Percentiles rank a stretch among this genome's conserved stretches.
phyloP scores from a whole-genome alignment of 73 alveolate genomes.

The Urostyla sp. region DNA sequence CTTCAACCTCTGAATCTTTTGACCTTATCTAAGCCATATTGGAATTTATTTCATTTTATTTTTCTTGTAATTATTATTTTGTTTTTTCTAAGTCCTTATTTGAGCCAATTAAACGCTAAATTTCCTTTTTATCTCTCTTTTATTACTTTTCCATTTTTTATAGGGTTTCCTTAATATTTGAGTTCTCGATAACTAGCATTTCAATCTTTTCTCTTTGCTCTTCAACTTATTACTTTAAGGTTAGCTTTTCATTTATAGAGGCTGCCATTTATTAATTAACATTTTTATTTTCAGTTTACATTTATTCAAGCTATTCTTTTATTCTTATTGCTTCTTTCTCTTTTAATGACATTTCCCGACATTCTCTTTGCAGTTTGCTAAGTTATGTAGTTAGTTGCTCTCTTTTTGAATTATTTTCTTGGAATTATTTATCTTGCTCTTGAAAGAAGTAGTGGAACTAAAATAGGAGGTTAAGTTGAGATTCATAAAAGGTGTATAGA shows the following conservation, averaged over 20 bases:
- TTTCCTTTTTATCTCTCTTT: not conserved
- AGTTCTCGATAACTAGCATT: constrained; percentile 29
- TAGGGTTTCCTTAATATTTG: not conserved
- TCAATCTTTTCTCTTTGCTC: constrained; percentile 19
- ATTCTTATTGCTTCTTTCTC: not conserved
- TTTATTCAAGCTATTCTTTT: not conserved
- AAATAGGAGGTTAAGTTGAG: not conserved
- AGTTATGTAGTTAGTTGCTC: constrained; percentile 25
- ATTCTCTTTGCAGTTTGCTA: constrained; percentile 37
- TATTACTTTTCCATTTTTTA: constrained; percentile 11
- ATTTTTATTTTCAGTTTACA: constrained; percentile 11
- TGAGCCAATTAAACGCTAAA: constrained; percentile 8
- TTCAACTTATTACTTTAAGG: constrained; percentile 4
- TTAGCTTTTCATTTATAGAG: constrained; percentile 6
- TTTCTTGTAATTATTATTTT: not conserved
- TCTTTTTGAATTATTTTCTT: not conserved
- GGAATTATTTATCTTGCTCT: not conserved
- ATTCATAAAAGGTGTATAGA: not conserved
- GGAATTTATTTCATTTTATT: not conserved
- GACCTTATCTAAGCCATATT: not conserved
- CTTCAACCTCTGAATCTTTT: constrained; percentile 37
- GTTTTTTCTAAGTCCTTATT: constrained; percentile 20
- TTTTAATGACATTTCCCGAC: constrained; percentile 8
- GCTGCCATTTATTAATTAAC: constrained; percentile 1
- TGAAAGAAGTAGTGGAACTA: not conserved